phyloP scores from a whole-genome alignment of 148 eudicot species.

The Vaccinium macrocarpon region DNA sequence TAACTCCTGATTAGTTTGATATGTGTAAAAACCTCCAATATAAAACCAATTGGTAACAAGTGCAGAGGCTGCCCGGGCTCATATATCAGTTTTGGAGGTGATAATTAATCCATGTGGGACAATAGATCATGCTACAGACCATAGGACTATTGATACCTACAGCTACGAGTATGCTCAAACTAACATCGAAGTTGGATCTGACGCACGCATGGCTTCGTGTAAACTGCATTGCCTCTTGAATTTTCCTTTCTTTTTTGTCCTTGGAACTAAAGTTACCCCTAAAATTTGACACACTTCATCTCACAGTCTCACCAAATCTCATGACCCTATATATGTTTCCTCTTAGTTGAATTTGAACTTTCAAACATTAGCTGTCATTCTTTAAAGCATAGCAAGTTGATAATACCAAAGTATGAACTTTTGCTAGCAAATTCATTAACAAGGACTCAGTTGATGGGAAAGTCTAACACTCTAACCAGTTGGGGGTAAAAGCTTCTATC shows the following conservation, averaged over 20 bases:
- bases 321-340: no score
- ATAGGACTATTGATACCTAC: neutral
- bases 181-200: neutral
- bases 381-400: neutral
- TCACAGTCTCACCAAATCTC: no score
- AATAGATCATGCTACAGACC: neutral
- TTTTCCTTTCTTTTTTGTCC: neutral
- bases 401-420: neutral
- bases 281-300: neutral
- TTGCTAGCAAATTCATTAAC: neutral
- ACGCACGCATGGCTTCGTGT: neutral
- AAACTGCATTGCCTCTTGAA: neutral
- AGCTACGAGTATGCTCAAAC: neutral
- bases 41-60: neutral
- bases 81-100: neutral
- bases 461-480: neutral
- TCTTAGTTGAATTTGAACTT: no score
- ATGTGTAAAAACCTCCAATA: neutral
- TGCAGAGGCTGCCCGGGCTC: neutral
- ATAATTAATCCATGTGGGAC: neutral
- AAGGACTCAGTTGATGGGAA: neutral
- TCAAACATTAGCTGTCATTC: no score
- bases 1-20: neutral
- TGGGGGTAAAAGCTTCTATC: neutral
- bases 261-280: neutral